Base-by-base conservation (phyloP, 2,329 filamentous ascomycete genomes). In the Beauveria sp. region DNA sequence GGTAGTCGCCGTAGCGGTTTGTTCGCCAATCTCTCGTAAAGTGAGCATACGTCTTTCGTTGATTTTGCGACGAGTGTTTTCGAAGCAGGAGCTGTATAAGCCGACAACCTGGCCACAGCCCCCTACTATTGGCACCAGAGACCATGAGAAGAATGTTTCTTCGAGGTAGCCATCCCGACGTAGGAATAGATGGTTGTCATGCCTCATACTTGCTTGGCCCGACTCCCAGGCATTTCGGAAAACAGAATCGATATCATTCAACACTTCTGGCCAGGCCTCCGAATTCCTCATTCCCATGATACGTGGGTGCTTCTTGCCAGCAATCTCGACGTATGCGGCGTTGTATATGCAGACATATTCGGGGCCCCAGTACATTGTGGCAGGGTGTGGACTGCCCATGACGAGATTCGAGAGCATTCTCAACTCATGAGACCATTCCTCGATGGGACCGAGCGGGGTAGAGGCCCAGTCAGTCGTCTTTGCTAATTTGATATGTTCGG, bases 81-180 rank as follows among this genome's bases (percentile, higher is more conserved):
- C 90, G 65, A 92, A 93, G 87, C 84, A 3, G 90, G 89, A 37
- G 68, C 92, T 92, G 70, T 91, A 92, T 0, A 93, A 72, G 2
- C 88, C 90, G 63, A 89, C 84, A 8, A 92, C 88, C 14, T 83
- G 83, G 2, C 90, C 90, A 62, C 92, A 87, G 44, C 81, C 79
- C 3, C 89, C 90, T 1, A 93, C 83, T 64, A 93, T 79, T 0
- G 90, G 90, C 28, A 93, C 87, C 47, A 93, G 85, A 1, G 86
- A 89, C 89, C 89, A 93, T 14, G 87, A 90, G 70, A 93, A 93
- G 69, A 90, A 93, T 0, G 88, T 86, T 69, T 94, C 90, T 71
- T 96, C 89, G 1, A 91, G 73, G 63, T 83, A 91, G 1, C 85
- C 84, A 64, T 84, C 83, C 8, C 90, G 83, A 52, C 81, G 78